Conservation (phyloP, 192 early-diverging fungal species). For the Podila clonocystis region DNA sequence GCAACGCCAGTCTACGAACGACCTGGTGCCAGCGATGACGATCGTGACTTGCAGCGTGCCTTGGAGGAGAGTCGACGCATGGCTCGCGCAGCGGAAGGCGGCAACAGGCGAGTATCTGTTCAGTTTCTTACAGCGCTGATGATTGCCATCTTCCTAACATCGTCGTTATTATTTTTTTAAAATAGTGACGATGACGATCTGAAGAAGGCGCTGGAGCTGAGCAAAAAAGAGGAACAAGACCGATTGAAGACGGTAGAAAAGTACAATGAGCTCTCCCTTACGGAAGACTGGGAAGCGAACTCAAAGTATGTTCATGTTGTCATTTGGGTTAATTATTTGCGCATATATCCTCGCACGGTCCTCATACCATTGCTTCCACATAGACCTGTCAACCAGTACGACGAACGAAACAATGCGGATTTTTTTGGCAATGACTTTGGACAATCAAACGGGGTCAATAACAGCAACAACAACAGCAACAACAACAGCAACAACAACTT, state of each 20-base stretch:
- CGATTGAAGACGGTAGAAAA: constrained; percentile 13
- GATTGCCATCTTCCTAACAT: neutral
- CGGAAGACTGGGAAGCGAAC: constrained; percentile 13
- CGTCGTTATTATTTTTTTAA: neutral
- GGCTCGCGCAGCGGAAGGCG: constrained; percentile 53
- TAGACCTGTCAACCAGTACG: constrained; percentile 5
- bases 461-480: constrained; percentile 24
- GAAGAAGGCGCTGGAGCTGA: constrained; percentile 41
- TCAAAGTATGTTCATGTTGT: constrained; percentile 8
- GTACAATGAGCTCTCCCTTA: constrained; percentile 18
- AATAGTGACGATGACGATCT: constrained; percentile 42
- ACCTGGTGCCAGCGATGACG: constrained; percentile 69
- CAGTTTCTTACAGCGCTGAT: neutral
- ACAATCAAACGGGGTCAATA: constrained; percentile 7
- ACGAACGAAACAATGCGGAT: constrained; percentile 3
- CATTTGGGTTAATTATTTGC: neutral
- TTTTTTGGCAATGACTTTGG: constrained; percentile 25
- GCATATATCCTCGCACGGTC: neutral
- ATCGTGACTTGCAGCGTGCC: constrained; percentile 78
- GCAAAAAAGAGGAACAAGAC: constrained; percentile 49
- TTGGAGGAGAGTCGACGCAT: constrained; percentile 82
- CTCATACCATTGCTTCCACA: neutral
- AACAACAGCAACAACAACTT: constrained; percentile 16
- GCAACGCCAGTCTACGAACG: constrained; percentile 38
- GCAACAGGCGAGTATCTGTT: constrained; percentile 14